Conservation (phyloP, 2,329 filamentous ascomycete species). For the Nemania serpens region DNA sequence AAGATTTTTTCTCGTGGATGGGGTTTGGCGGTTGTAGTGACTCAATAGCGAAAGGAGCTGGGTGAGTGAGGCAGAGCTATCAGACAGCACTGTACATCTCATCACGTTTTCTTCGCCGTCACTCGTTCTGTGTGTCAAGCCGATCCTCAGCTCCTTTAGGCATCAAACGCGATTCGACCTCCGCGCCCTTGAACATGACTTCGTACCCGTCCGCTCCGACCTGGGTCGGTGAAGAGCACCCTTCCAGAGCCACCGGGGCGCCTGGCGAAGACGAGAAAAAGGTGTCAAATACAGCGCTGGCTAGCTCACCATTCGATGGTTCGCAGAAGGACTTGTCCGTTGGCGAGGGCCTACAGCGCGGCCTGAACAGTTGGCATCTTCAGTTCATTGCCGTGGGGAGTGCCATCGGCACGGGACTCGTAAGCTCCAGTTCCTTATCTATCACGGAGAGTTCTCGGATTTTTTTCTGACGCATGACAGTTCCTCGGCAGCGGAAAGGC, state of each 20-base stretch:
- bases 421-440: constrained; percentile 7
- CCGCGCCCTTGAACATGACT: constrained; percentile 8
- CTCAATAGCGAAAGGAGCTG: too few relatives aligned
- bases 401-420: constrained; percentile 72
- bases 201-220: constrained; percentile 5
- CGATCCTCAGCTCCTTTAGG: neutral
- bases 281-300: neutral
- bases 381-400: constrained; percentile 51
- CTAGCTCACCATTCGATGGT: constrained; percentile 20
- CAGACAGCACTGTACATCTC: too few relatives aligned
- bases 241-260: neutral
- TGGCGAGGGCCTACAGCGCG: constrained; percentile 41
- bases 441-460: neutral
- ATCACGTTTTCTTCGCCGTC: too few relatives aligned
- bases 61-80: too few relatives aligned
- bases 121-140: too few relatives aligned
- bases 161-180: constrained; percentile 1
- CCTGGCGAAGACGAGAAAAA: constrained; percentile 23
- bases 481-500: constrained; percentile 71
- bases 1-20: too few relatives aligned
- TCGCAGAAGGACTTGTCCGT: constrained; percentile 34
- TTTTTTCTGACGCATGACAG: constrained; percentile 16
- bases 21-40: too few relatives aligned
- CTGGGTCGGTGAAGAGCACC: neutral
- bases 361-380: constrained; percentile 41